Evolutionary conservation across 768 basidiomycete genomes (phyloP), one percentile per base, ranked within the genome.

Genomic region (Lactarius trivialis): DNA sequence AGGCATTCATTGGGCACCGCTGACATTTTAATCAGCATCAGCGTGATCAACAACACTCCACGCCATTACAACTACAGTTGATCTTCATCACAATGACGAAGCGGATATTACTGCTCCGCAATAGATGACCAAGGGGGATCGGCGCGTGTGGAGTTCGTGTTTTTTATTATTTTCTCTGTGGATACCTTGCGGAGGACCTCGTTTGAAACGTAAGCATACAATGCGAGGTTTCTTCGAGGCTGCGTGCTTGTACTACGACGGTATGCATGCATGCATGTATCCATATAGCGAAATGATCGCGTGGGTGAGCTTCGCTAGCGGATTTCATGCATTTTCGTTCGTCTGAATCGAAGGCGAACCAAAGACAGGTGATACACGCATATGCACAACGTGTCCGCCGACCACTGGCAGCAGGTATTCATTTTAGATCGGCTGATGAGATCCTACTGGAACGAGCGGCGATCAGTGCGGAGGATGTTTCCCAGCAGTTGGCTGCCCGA

Each of bases 381-480:
- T 32, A 41, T 26, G 51, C 30, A 43, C 50, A 63, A 62, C 61
- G 61, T 63, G 61, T 48, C 51, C 26, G 56, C n/a, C 41, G 52
- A 48, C 52, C 61, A 39, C 57, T 48, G 45, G 45, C 21, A n/a
- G 45, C 57, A 63, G 52, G 56, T 34, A 39, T 58, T 63, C 61
- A 63, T 58, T 58, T 62, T 54, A 60, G 63, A 64, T 59, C 58
- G 58, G 54, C 58, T 50, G 58, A 60, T 59, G 58, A 55, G 57
- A 63, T 43, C 36, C 36, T 30, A 30, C 30, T 30, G 30, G 30
- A 59, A 33, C n/a, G 62, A 58, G 45, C 33, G 52, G 57, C 54
- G 63, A 59, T 64, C 58, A 50, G 48, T 58, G 49, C 54, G n/a
- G 36, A 50, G 30, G 36, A 19, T 37, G 37, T 41, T 54, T 28